A percentile compares a stretch with the other conserved stretches of the same genome.
Evolutionary conservation across 2,329 filamentous ascomycete species (phyloP).

Genomic region (Cylindrodendrum hubeiense): DNA sequence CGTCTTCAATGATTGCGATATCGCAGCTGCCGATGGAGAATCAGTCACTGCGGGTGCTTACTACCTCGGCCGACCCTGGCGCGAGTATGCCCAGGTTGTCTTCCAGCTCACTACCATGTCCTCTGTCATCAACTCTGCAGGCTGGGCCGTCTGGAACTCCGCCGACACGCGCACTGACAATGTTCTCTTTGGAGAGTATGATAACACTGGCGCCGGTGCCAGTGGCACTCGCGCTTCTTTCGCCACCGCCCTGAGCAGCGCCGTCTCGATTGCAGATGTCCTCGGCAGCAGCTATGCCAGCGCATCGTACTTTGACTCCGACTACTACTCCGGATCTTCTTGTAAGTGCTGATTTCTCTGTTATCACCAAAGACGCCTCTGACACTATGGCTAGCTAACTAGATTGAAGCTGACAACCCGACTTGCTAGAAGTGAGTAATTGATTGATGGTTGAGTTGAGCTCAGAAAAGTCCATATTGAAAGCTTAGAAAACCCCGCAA

Average conservation of each 20-base stretch:
- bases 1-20: constrained; percentile 59
- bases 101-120: constrained; percentile 64
- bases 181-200: constrained; percentile 70
- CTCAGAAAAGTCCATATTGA: no score
- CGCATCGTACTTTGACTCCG: constrained; percentile 7
- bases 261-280: constrained; percentile 9
- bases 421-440: not conserved
- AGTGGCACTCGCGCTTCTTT: constrained; percentile 55
- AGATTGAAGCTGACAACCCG: not conserved
- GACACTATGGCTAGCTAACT: not conserved
- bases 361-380: not conserved
- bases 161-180: constrained; percentile 61
- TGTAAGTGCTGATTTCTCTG: not conserved
- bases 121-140: constrained; percentile 68
- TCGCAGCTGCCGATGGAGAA: constrained; percentile 54
- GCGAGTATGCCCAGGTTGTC: constrained; percentile 59
- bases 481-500: no score
- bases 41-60: constrained; percentile 53
- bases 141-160: constrained; percentile 69
- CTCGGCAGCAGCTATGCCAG: constrained; percentile 16
- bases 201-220: constrained; percentile 69
- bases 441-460: no score
- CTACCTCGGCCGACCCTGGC: constrained; percentile 64
- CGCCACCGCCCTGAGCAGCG: not conserved
- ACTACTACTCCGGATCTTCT: constrained; percentile 28